Base-by-base conservation (phyloP, 768 basidiomycete genomes). In the Psilocybe tampanensis region DNA sequence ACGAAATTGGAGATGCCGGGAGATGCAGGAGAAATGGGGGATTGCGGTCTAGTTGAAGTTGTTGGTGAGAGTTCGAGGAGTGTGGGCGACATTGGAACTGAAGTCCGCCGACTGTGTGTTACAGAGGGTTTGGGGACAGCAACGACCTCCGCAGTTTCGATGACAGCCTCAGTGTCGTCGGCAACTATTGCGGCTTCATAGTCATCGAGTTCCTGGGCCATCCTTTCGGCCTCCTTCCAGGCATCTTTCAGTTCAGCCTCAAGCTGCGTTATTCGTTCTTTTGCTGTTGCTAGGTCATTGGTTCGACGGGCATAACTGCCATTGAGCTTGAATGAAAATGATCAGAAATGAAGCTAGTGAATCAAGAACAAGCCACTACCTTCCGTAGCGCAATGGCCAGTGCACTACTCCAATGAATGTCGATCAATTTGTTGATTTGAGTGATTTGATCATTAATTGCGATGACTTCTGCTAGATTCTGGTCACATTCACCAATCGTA, bases 351-450 rank as follows among this genome's bases (percentile, higher is more conserved):
- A 13, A 29, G 7, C 17, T 50, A 43, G 22, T 22, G 13, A 7
- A 55, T 33, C 43, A 26, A 58, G 50, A 36, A 43, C 19, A 29
- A 44, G 44, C 36, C 61, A 69, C 18, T 54, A 81, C 82, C 74
- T 94, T 94, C 11, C 90, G 81, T 49, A 94, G 68, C 1, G 88
- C 90, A 60, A 94, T 82, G 0, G 86, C 84, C 11, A 93, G 79
- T 17, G 91, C 89, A n/a, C 88, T 89, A 1, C 88, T 79, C 72
- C 82, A 84, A 70, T 93, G 92, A 34, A 78, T 71, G 55, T 91
- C 86, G 9, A 84, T 76, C 39, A 90, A 61, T 36, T 76, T 75
- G 13, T 77, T 70, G 3, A 93, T 80, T 69, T 92, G 90, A 0
- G 79, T 72, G 26, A 85, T 76, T 60, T 90, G 91, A 64, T 90